Base-by-base conservation (phyloP, 1,139 yeast genomes). In the Taiozyma onychis region DNA sequence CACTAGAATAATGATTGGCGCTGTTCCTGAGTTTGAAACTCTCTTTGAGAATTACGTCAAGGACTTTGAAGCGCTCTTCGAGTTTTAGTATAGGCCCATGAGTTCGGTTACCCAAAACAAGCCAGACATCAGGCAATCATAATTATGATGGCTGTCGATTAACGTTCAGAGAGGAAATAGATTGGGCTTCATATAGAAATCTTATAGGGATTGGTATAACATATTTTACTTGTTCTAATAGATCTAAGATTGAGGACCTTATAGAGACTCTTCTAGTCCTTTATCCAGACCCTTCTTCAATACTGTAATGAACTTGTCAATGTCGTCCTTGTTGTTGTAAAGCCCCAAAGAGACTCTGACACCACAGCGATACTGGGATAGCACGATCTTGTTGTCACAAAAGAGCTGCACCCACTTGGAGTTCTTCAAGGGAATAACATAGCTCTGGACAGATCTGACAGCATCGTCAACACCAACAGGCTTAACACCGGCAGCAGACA, bases 1-100 rank as follows among this genome's bases (percentile, higher is more conserved):
- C n/a, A 26, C 37, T 9, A 39, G 44, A n/a, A 32, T 47, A 9
- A 9, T 32, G 13, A 11, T 47, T 10, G 39, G 37, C 16, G 45
- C 42, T 44, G 44, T 34, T 18, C 49, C 49, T 16, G 46, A 47
- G 24, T 39, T 28, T 32, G 43, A 39, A 6, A 26, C 22, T 4
- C 44, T 26, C 28, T 46, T 42, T 27, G 21, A 46, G 8, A 6
- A n/a, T 10, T 39, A 39, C 13, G 4, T 14, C 11, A 39, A 22
- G 13, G 43, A n/a, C 8, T 39, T 39, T 37, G 43, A 24, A 39
- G 13, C 6, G 18, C 35, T 32, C 3, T 32, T 14, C 35, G 3
- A 14, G 18, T 32, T 32, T 32, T 32, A 32, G 18, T n/a, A 14
- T n/a, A 32, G 13, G n/a, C 4, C 30, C 8, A 27, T 24, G 18